Evolutionary conservation across 768 basidiomycete species (phyloP), one percentile per base, ranked within the genome.

Genomic region (Boletus bicolor): DNA sequence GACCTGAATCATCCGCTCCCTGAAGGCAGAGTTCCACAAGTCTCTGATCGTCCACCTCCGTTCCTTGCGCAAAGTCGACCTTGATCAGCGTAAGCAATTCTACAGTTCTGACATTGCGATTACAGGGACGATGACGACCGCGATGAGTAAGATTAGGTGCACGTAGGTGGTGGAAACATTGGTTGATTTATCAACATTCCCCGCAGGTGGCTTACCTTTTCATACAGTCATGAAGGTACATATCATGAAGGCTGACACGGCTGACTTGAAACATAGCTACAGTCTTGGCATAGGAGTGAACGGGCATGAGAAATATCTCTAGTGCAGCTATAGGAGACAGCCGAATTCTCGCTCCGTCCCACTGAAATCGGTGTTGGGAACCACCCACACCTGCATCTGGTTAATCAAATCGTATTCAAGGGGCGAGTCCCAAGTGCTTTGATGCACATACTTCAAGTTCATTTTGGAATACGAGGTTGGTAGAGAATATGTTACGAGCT

Each of bases 21-120:
- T 38, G 49, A 35, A 91, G 89, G 85, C 75, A 61, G 85, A 87
- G 30, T 91, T 91, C 62, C 76, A 86, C 63, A 88, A 81, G 66
- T 81, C 82, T 4, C 71, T 91, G 47, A 73, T 78, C 9, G 52
- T 71, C n/a, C 77, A 82, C 56, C 75, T 91, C 45, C 81, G 85
- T 17, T 73, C 77, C 30, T 68, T 91, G 55, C 85, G 87, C 35
- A 84, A 83, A 66, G 62, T 78, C 11, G 86, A 87, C 63, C 72
- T 75, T 48, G 78, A 79, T 46, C 77, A 80, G 58, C 79, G 80
- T 24, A 73, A 74, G 52, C 72, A 72, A 44, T 64, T 75, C 34
- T 77, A 78, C 49, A 74, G 76, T 3, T 68, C 70, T n/a, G 75
- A 75, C 43, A 73, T 68, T 54, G 64, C 69, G 67, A 73, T 32